Evolutionary conservation across 257 asterid genomes (phyloP).

Genomic region (Gynochthodes officinalis): DNA sequence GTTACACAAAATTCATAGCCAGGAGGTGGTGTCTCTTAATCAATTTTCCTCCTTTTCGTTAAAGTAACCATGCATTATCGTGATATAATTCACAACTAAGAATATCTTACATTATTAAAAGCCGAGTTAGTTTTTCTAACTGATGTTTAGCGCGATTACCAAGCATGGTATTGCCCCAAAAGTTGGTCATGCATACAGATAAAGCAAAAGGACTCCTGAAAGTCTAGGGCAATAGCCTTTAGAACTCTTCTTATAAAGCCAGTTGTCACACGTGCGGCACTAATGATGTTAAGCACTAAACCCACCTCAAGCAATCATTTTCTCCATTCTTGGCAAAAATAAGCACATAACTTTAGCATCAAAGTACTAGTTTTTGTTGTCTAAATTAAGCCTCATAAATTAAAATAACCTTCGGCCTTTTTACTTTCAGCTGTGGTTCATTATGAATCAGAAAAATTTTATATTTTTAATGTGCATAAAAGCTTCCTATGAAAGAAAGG

Average conservation of each 20-base stretch:
- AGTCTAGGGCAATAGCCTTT: not conserved
- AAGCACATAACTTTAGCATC: not conserved
- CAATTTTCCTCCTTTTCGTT: no score
- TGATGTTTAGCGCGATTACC: not conserved
- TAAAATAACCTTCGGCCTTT: not conserved
- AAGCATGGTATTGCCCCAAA: not conserved
- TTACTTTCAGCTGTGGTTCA: slow-evolving; percentile 19
- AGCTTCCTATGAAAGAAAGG: slow-evolving; percentile 28
- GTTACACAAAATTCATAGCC: no score
- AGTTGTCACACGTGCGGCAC: slow-evolving; percentile 78
- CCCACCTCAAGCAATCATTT: slow-evolving; percentile 53
- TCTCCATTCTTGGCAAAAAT: slow-evolving; percentile 35
- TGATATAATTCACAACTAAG: not conserved
- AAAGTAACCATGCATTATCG: not conserved
- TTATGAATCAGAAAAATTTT: slow-evolving; percentile 15
- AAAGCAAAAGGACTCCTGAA: not conserved
- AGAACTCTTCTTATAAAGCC: slow-evolving; percentile 40
- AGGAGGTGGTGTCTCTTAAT: no score
- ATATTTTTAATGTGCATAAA: slow-evolving; percentile 19
- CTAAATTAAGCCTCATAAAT: not conserved
- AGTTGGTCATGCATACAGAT: not conserved
- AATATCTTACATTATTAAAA: not conserved
- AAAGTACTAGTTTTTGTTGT: not conserved
- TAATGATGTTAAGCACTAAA: slow-evolving; percentile 67
- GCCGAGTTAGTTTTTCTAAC: not conserved